These are phyloP conservation scores for Geotrichum aggregatum DNA, from an alignment of 1,139 yeast species.

Conservation along the genomic window DNA sequence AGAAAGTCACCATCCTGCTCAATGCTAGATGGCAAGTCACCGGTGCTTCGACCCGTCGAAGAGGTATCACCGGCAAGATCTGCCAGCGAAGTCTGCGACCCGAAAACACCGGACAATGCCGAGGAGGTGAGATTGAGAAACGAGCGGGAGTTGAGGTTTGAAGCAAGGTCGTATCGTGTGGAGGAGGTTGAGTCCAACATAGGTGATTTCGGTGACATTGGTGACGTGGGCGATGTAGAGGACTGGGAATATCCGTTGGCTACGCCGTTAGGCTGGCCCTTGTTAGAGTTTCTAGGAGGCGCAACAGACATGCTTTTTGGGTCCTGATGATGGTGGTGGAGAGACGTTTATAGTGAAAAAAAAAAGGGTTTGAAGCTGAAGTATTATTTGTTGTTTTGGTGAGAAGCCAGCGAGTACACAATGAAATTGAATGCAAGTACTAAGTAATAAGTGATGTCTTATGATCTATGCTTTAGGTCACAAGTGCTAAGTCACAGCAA, in stretches of 20 bases:
- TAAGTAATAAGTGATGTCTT: neutral
- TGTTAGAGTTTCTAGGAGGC: constrained; percentile 11
- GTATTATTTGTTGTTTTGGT: neutral
- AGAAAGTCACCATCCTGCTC: neutral
- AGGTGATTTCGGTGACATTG: neutral
- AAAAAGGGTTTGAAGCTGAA: neutral
- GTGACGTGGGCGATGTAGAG: neutral
- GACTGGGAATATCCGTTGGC: neutral
- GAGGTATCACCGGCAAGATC: constrained; percentile 38
- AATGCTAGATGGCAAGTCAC: neutral
- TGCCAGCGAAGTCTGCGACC: constrained; percentile 39
- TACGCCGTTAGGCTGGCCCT: neutral
- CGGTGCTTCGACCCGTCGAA: neutral
- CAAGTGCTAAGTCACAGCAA: no score
- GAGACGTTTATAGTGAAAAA: neutral
- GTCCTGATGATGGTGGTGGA: neutral
- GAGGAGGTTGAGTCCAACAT: neutral
- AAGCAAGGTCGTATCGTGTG: neutral
- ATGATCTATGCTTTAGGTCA: neutral
- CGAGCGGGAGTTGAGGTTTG: constrained; percentile 21
- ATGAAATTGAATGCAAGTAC: neutral
- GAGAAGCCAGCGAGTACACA: neutral
- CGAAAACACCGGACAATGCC: constrained; percentile 40
- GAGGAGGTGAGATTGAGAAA: constrained; percentile 32
- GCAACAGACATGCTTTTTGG: constrained; percentile 18